Evolutionary conservation across 345 rosid species (phyloP).

Genomic region (Populus nigra): DNA sequence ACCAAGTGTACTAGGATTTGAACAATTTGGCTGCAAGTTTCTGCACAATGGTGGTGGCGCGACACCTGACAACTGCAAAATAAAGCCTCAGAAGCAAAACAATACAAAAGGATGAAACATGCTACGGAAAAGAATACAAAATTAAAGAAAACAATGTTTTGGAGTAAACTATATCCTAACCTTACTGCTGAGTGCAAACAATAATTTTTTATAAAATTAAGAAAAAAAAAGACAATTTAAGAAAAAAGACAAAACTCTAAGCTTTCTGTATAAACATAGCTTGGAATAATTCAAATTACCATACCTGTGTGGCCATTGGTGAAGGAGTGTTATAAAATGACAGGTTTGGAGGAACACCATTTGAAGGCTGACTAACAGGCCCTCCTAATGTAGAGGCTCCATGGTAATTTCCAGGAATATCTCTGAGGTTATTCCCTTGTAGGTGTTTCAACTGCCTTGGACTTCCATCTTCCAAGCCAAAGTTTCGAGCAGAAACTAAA

Average conservation of each 20-base stretch:
- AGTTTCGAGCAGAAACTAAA: conserved; percentile 40
- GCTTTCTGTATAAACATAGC: not conserved
- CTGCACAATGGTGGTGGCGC: conserved; percentile 94
- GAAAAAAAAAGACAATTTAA: not conserved
- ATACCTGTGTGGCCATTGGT: conserved; percentile 80
- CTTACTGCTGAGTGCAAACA: not conserved
- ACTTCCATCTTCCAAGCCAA: conserved; percentile 56
- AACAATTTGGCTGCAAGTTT: conserved; percentile 69
- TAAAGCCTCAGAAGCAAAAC: conserved; percentile 6
- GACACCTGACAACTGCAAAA: conserved; percentile 71
- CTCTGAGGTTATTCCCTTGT: conserved; percentile 69
- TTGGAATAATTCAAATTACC: conserved; percentile 8
- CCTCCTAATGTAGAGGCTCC: conserved; percentile 39
- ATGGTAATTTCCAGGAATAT: conserved; percentile 64
- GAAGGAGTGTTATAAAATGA: conserved; percentile 88
- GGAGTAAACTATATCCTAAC: not conserved
- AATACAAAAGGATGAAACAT: not conserved
- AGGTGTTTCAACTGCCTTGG: conserved; percentile 64
- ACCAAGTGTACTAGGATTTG: conserved; percentile 43
- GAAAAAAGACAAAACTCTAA: not conserved
- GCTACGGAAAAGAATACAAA: not conserved
- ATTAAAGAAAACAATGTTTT: not conserved
- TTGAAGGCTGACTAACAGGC: conserved; percentile 56
- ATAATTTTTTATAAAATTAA: too few relatives aligned
- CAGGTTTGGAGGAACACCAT: conserved; percentile 63